phyloP scores from a whole-genome alignment of 495 filamentous ascomycete species.

The Aspergillus taichungensis region DNA sequence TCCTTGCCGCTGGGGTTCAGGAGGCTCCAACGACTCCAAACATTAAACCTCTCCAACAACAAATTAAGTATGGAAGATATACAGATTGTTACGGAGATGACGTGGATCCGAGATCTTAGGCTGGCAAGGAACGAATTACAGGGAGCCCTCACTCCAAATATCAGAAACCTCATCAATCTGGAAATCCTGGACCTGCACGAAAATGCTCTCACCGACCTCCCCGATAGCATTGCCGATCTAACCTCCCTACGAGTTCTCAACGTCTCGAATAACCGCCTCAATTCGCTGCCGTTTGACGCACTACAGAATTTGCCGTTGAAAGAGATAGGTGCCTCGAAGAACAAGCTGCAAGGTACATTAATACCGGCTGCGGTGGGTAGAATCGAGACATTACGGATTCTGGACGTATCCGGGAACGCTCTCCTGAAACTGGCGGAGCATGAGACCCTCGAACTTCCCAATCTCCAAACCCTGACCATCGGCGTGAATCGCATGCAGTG shows the following conservation, averaged over 20 bases:
- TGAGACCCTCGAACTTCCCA: conserved; percentile 51
- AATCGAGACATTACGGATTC: conserved; percentile 54
- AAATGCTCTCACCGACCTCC: conserved; percentile 73
- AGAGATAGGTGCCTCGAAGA: conserved; percentile 71
- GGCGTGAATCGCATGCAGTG: conserved; percentile 65
- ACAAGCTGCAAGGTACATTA: conserved; percentile 64
- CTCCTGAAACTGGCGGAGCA: conserved; percentile 47
- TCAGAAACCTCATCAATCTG: conserved; percentile 54
- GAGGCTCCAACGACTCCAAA: conserved; percentile 61
- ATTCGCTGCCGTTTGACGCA: conserved; percentile 55
- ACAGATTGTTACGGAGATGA: conserved; percentile 62
- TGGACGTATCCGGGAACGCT: conserved; percentile 72
- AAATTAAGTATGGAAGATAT: conserved; percentile 60
- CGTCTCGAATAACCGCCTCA: conserved; percentile 66
- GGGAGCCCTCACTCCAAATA: conserved; percentile 49
- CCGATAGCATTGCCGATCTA: conserved; percentile 55
- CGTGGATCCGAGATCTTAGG: conserved; percentile 65
- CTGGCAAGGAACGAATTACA: conserved; percentile 69
- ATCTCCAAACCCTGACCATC: conserved; percentile 63
- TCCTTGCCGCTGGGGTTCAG: conserved; percentile 67
- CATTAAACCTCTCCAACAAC: conserved; percentile 82
- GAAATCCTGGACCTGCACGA: conserved; percentile 73
- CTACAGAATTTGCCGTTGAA: conserved; percentile 59
- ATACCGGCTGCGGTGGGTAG: conserved; percentile 50
- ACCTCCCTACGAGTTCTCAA: conserved; percentile 63